Conservation (phyloP, 495 filamentous ascomycete species). For the Talaromyces liani region DNA sequence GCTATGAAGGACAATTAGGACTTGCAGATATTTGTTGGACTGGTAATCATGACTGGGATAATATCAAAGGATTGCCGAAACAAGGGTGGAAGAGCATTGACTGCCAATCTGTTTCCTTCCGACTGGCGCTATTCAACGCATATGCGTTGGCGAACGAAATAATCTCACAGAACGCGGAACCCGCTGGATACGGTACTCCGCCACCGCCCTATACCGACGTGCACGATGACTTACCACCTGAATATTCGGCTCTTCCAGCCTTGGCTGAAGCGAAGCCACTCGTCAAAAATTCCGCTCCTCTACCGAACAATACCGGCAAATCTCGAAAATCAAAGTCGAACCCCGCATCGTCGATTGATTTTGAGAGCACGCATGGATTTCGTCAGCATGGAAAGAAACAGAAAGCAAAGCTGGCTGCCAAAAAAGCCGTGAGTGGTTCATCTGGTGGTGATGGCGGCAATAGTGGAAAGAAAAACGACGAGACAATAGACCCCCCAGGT, state of each 20-base stretch:
- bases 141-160: slow-evolving; percentile 12
- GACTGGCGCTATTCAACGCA: slow-evolving; percentile 6
- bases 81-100: neutral
- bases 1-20: neutral
- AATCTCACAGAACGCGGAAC: slow-evolving; percentile 11
- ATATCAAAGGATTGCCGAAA: neutral
- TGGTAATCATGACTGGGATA: neutral
- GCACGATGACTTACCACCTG: slow-evolving; percentile 34
- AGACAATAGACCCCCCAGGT: slow-evolving; percentile 23
- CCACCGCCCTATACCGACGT: slow-evolving; percentile 41
- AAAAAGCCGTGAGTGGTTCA: slow-evolving; percentile 14
- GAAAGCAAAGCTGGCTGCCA: slow-evolving; percentile 34
- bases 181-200: slow-evolving; percentile 18
- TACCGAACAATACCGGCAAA: slow-evolving; percentile 19
- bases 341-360: slow-evolving; percentile 30
- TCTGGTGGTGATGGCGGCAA: slow-evolving; percentile 18
- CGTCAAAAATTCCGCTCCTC: slow-evolving; percentile 10
- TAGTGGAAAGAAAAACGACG: slow-evolving; percentile 14
- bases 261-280: slow-evolving; percentile 20
- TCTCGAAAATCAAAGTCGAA: slow-evolving; percentile 5
- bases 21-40: neutral
- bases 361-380: slow-evolving; percentile 42
- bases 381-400: slow-evolving; percentile 40
- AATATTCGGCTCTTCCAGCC: slow-evolving; percentile 26
- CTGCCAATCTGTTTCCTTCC: neutral